Conservation (phyloP, 1,284 basidiomycete genomes). For the Trametes pubescens region DNA sequence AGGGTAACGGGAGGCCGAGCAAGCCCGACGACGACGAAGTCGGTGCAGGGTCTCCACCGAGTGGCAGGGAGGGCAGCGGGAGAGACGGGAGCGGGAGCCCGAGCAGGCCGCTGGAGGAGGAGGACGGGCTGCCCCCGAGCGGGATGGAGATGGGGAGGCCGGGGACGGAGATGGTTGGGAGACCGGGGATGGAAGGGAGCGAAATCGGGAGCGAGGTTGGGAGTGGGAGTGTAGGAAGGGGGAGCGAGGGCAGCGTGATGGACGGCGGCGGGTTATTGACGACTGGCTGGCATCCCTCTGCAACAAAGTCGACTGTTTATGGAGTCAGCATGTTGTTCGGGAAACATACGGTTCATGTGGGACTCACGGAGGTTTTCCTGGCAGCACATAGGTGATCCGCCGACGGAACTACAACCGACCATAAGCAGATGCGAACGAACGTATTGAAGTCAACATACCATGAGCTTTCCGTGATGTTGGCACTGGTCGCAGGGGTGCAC, state of each 20-base stretch:
- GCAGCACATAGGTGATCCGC: conserved; percentile 29
- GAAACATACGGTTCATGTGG: background rate
- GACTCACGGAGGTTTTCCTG: conserved; percentile 20
- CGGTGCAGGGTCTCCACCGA: too few relatives aligned
- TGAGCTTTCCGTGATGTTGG: conserved; percentile 18
- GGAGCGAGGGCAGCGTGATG: conserved; percentile 11
- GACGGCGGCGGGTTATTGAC: conserved; percentile 1
- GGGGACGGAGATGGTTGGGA: background rate
- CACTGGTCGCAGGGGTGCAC: conserved; percentile 18
- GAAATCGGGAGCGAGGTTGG: too few relatives aligned
- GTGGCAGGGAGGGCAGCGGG: too few relatives aligned
- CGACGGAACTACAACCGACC: conserved; percentile 6
- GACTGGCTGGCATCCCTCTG: conserved; percentile 19
- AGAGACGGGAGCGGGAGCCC: background rate
- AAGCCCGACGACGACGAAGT: background rate
- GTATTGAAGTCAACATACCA: conserved; percentile 10
- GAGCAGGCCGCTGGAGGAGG: too few relatives aligned
- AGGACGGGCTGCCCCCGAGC: too few relatives aligned
- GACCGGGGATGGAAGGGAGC: too few relatives aligned
- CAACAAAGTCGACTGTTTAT: background rate
- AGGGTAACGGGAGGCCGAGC: background rate
- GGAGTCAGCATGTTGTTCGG: background rate
- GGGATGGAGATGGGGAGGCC: background rate
- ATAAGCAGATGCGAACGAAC: background rate
- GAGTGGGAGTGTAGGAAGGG: background rate